Conservation (phyloP, 2,329 filamentous ascomycete species). For the Thyridium curvatum region DNA sequence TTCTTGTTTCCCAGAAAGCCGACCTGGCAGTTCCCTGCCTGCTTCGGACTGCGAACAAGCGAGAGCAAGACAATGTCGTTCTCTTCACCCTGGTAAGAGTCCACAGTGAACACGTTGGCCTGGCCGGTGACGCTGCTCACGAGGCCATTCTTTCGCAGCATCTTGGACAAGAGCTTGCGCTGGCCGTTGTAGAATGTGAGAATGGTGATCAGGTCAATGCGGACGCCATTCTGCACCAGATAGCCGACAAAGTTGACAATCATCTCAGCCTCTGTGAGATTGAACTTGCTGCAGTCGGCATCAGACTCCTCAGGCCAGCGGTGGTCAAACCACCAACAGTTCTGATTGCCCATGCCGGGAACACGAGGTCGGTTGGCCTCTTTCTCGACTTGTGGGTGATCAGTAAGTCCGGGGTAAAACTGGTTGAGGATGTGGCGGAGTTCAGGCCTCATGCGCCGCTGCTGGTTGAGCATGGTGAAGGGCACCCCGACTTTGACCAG, state of each 20-base stretch:
- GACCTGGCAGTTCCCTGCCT: slow-evolving; percentile 35
- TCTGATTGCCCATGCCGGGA: slow-evolving; percentile 34
- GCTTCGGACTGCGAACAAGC: slow-evolving; percentile 63
- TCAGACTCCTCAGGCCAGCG: slow-evolving; percentile 59
- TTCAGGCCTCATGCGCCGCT: slow-evolving; percentile 52
- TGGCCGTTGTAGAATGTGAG: slow-evolving; percentile 89
- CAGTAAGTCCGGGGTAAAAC: slow-evolving; percentile 38
- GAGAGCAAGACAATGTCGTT: slow-evolving; percentile 80
- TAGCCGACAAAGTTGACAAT: slow-evolving; percentile 67
- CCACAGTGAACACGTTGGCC: slow-evolving; percentile 70
- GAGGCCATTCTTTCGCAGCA: slow-evolving; percentile 27
- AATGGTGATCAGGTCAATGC: slow-evolving; percentile 61
- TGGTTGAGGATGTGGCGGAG: slow-evolving; percentile 37
- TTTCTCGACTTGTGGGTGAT: slow-evolving; percentile 34
- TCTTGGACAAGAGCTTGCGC: slow-evolving; percentile 53
- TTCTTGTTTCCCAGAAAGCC: slow-evolving; percentile 68
- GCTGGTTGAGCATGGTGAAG: slow-evolving; percentile 58
- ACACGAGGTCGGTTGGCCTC: slow-evolving; percentile 27
- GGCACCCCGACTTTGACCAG: slow-evolving; percentile 61
- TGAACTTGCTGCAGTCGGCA: slow-evolving; percentile 59
- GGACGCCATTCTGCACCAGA: slow-evolving; percentile 60
- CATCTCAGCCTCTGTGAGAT: slow-evolving; percentile 69
- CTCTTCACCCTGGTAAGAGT: slow-evolving; percentile 87
- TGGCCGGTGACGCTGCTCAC: slow-evolving; percentile 15
- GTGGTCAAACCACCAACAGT: slow-evolving; percentile 38